These are phyloP conservation scores for Fusarium hostae DNA, from an alignment of 2,329 filamentous ascomycete species.

Conservation along the genomic window DNA sequence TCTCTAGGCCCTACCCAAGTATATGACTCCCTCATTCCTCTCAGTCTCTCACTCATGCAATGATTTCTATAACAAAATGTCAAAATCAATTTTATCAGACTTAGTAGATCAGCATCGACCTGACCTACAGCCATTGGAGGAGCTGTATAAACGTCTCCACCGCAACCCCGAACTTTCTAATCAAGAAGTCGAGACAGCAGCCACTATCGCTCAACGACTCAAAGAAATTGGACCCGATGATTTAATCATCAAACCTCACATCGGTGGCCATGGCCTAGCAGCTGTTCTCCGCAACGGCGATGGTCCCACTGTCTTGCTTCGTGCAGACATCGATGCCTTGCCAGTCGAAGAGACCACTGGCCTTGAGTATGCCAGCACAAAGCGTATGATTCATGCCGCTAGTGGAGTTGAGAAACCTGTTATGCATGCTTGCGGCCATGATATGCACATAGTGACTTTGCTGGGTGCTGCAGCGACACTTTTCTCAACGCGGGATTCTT, in stretches of 20 bases:
- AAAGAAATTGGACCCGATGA: background rate
- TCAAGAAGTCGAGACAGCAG: constrained; percentile 64
- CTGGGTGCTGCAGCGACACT: constrained; percentile 66
- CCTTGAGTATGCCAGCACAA: constrained; percentile 63
- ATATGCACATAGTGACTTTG: constrained; percentile 70
- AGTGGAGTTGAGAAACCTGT: constrained; percentile 55
- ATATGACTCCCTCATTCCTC: background rate
- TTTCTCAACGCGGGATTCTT: constrained; percentile 54
- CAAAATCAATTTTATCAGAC: background rate
- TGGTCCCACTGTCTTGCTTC: constrained; percentile 66
- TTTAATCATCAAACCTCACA: constrained; percentile 56
- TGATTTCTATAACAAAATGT: background rate
- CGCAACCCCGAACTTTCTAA: constrained; percentile 68
- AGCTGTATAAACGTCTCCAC: constrained; percentile 67
- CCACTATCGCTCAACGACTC: constrained; percentile 57
- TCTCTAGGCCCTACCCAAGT: too few relatives aligned
- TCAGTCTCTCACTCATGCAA: rapidly evolving
- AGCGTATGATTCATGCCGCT: background rate
- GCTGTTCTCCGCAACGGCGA: constrained; percentile 66
- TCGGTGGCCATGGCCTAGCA: constrained; percentile 69
- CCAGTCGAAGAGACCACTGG: constrained; percentile 67
- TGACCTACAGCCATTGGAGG: constrained; percentile 1
- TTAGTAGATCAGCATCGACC: constrained; percentile 12
- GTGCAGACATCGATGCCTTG: constrained; percentile 72
- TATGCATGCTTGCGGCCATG: constrained; percentile 77